Conservation (phyloP, 139 green algal species). For the Pseudopediastrum boryanum region DNA sequence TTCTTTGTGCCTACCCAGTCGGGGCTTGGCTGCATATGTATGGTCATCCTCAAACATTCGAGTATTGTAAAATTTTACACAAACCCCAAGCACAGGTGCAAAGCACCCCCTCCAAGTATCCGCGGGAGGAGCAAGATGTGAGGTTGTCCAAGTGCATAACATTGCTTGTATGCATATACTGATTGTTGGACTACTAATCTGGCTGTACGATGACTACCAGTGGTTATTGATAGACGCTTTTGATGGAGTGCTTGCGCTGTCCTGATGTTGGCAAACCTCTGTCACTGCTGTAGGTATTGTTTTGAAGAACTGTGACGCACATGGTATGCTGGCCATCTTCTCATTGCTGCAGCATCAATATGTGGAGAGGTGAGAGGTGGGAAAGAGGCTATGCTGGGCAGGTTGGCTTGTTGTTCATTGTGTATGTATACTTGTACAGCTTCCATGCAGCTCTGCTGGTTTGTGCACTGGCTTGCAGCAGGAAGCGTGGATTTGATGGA, state of each 20-base stretch:
- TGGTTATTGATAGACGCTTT: not conserved
- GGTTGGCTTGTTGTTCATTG: not conserved
- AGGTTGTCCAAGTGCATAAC: not conserved
- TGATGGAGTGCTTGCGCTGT: not conserved
- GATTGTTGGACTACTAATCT: not conserved
- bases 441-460: no score
- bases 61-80: no score
- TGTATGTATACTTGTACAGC: no score
- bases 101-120: no score
- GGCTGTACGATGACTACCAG: not conserved
- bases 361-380: slow-evolving; percentile 9
- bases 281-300: not conserved
- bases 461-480: no score
- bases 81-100: no score
- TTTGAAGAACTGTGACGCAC: slow-evolving; percentile 1
- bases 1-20: no score
- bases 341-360: slow-evolving; percentile 11
- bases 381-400: not conserved
- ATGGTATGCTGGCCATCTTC: not conserved
- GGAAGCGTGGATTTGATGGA: no score
- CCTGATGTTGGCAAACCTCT: not conserved
- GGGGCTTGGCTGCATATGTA: no score
- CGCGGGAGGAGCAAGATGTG: not conserved
- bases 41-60: no score
- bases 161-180: not conserved